These are phyloP conservation scores for Eleusine coracana DNA, from an alignment of 176 grass and related monocot species.

Conservation along the genomic window DNA sequence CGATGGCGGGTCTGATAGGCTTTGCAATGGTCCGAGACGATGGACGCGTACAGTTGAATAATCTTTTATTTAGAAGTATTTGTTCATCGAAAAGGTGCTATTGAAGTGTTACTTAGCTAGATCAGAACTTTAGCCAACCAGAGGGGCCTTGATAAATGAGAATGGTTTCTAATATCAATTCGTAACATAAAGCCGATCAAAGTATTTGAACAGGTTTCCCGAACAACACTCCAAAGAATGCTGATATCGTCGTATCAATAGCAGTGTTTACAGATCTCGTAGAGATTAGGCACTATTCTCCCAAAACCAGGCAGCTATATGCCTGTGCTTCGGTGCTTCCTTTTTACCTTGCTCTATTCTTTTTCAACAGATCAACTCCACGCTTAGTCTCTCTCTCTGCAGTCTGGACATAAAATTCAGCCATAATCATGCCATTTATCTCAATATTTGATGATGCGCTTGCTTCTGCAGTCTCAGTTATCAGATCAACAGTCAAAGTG, in stretches of 20 bases:
- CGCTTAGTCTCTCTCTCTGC: constrained; percentile 64
- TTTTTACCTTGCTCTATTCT: constrained; percentile 43
- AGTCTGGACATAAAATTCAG: constrained; percentile 82
- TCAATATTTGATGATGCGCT: constrained; percentile 53
- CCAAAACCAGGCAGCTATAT: neutral
- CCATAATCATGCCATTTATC: constrained; percentile 78
- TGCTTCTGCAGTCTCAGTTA: constrained; percentile 62
- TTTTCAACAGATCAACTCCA: constrained; percentile 48
- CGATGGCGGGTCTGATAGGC: neutral
- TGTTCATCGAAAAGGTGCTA: neutral
- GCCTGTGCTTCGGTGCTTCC: neutral
- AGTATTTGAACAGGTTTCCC: neutral
- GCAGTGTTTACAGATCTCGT: neutral
- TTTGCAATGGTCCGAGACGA: neutral
- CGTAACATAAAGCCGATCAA: too few species aligned
- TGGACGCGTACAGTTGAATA: neutral
- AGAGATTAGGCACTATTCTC: neutral
- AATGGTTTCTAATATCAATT: neutral
- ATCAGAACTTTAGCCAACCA: neutral
- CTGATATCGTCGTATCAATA: neutral
- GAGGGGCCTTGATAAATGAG: neutral
- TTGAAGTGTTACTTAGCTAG: neutral
- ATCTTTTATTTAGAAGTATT: neutral
- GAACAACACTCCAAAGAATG: neutral
- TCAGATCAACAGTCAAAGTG: constrained; percentile 67